Evolutionary conservation across 2,329 filamentous ascomycete genomes (phyloP), one percentile per base, ranked within the genome.

Genomic region (Alternaria ethzedia): DNA sequence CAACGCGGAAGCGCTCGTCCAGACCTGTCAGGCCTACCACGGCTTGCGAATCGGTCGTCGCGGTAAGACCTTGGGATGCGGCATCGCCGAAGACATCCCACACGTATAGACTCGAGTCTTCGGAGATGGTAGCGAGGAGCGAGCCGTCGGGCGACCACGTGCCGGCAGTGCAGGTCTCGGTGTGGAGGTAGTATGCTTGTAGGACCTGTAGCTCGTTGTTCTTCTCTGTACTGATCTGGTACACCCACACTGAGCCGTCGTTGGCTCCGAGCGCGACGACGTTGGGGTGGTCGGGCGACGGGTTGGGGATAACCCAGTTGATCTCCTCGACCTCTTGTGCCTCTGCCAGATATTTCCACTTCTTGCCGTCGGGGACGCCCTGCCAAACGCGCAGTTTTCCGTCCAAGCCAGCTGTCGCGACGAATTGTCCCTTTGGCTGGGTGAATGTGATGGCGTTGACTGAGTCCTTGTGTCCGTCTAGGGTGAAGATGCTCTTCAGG

Each of bases 221-320:
- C 36, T 83, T 81, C 32, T 92, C 57, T 84, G 84, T 28, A 87
- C 83, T 79, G 94, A 98, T 86, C n/a, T 89, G 90, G 83, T 97
- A 97, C 10, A 99, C 91, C 96, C 96, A 99, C 45, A 97, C 94
- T 55, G 90, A 94, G 59, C 96, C 96, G 78, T 99, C 94, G 36
- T 87, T 91, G 32, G 94, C 94, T 61, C 96, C 96, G 8, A 99
- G 83, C 0, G 96, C 96, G 66, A 99, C 78, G 9, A 93, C 89
- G 82, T 97, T 96, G 64, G 91, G 88, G 77, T 92, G 88, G 6
- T 85, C 82, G 12, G 89, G 80, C 65, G 90, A 85, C 1, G 94
- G 94, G 77, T 92, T 97, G 0, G 93, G 82, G 1, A 85, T 82
- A 32, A 98, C 81, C 94, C 95, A 99, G 83, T 96, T 97, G 75